These are phyloP conservation scores for Aspergillus ochraceoroseus DNA, from an alignment of 2,329 filamentous ascomycete genomes.

Conservation along the genomic window DNA sequence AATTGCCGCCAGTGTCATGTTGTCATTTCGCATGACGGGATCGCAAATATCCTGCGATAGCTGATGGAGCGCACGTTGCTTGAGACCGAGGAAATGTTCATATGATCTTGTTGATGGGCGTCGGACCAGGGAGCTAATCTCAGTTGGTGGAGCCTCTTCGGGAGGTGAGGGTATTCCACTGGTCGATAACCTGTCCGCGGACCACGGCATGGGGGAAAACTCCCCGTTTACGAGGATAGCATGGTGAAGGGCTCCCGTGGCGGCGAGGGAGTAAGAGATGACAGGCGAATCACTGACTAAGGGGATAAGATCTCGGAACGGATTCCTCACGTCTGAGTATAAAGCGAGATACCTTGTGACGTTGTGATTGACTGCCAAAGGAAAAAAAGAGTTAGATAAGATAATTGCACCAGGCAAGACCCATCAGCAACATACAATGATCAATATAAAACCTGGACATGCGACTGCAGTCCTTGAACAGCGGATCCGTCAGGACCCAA, in stretches of 20 bases:
- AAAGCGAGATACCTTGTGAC: conserved; percentile 46
- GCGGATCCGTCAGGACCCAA: conserved; percentile 43
- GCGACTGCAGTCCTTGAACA: conserved; percentile 45
- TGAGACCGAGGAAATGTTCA: conserved; percentile 44
- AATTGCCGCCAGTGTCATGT: conserved; percentile 45
- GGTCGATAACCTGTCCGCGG: conserved; percentile 19
- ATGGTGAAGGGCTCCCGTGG: conserved; percentile 48
- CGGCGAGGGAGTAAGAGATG: conserved; percentile 46
- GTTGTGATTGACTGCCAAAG: conserved; percentile 31
- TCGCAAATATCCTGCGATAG: conserved; percentile 35
- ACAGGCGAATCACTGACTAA: conserved; percentile 44
- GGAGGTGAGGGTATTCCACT: conserved; percentile 20
- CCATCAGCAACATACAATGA: conserved; percentile 36
- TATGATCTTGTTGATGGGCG: conserved; percentile 35
- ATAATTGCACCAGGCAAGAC: neutral
- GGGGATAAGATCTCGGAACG: conserved; percentile 47
- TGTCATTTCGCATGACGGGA: conserved; percentile 35
- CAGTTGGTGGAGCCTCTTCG: conserved; percentile 28
- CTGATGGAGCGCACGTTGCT: conserved; percentile 46
- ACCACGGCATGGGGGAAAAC: conserved; percentile 35
- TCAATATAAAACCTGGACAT: conserved; percentile 46
- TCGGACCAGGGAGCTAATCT: conserved; percentile 30
- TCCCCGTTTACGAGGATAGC: conserved; percentile 37
- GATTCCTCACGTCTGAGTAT: conserved; percentile 46
- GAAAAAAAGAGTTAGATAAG: conserved; percentile 17